phyloP scores from a whole-genome alignment of 495 filamentous ascomycete species.

The Trichodelitschia bisporula region DNA sequence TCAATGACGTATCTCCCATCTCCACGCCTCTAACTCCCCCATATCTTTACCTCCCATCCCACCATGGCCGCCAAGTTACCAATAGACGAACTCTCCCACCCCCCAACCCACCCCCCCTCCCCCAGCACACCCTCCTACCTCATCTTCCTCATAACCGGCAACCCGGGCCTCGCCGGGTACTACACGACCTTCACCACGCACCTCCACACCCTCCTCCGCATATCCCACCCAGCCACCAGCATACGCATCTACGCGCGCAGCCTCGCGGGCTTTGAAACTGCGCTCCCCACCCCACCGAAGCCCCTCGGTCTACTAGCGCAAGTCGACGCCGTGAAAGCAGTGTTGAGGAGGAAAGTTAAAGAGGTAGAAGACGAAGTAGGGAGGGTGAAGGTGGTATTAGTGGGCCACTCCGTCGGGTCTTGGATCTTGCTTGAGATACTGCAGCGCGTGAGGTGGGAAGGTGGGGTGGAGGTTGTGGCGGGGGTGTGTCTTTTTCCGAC shows the following conservation, averaged over 20 bases:
- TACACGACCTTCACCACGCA: background rate
- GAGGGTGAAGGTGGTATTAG: background rate
- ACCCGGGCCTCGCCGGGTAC: background rate
- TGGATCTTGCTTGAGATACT: constrained; percentile 38
- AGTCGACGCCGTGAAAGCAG: background rate
- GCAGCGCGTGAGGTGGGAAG: background rate
- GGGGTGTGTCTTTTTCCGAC: constrained; percentile 58
- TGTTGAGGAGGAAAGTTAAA: background rate
- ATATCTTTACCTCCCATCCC: too few relatives aligned
- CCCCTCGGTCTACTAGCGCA: background rate
- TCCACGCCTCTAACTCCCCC: too few relatives aligned
- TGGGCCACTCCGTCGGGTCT: constrained; percentile 55
- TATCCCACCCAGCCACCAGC: background rate
- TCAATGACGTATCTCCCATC: too few relatives aligned
- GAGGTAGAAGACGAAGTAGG: background rate
- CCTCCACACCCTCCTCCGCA: background rate
- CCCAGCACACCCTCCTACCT: too few relatives aligned
- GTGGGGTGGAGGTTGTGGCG: constrained; percentile 17
- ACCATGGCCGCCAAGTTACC: too few relatives aligned
- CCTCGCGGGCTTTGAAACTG: background rate
- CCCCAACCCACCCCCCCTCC: too few relatives aligned
- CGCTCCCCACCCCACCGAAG: background rate
- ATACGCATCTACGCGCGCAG: background rate
- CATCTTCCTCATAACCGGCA: background rate
- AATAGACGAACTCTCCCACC: too few relatives aligned